Base-by-base conservation (phyloP, 2,329 filamentous ascomycete species). In the Penicillium brevicompactum region DNA sequence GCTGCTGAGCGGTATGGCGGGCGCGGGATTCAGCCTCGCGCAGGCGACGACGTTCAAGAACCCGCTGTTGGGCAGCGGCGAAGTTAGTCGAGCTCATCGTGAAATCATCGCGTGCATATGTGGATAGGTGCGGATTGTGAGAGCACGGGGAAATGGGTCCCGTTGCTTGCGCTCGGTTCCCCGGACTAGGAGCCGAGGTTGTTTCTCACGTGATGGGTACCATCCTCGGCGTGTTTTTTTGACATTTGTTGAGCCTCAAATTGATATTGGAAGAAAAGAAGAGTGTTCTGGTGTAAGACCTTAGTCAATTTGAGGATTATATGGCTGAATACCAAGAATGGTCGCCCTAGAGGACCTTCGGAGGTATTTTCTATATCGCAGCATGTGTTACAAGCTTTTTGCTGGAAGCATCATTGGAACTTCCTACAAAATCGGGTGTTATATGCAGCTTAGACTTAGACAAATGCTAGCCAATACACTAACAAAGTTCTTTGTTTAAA, bases 51-150 rank as follows among this genome's bases (percentile, higher is more conserved):
- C 92, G 90, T 65, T 89, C 88, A 62, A 89, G 84, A 57, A 97
- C 87, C 72, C 92, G 90, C 77, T 90, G 84, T 79, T 97, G 92
- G 62, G 93, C 93, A 73, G 91, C 88, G 74, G 90, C 88, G 77
- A 97, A 97, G 76, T 89, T 89, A 70, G 82, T 78, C 52, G 81
- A 80, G 62, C 78, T 82, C 82, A 84, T 84, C 62, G 67, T 72
- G 61, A 58, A 46, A 70, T 66, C 74, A 75, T 76, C 49, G 57
- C 70, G 65, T 46, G 60, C 40, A 22, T 47, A 18, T 43, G n/a
- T 32, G 34, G 13, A 37, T 37, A 46, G 40, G 41, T 37, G 22
- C 42, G 27, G 45, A 45, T 51, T 32, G 21, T 31, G 10, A 14
- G 38, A 40, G 31, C 32, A 53, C 24, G 30, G 27, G 43, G 47